Evolutionary conservation across 1,139 yeast genomes (phyloP).

Genomic region (Entelexis paramagnoliae): DNA sequence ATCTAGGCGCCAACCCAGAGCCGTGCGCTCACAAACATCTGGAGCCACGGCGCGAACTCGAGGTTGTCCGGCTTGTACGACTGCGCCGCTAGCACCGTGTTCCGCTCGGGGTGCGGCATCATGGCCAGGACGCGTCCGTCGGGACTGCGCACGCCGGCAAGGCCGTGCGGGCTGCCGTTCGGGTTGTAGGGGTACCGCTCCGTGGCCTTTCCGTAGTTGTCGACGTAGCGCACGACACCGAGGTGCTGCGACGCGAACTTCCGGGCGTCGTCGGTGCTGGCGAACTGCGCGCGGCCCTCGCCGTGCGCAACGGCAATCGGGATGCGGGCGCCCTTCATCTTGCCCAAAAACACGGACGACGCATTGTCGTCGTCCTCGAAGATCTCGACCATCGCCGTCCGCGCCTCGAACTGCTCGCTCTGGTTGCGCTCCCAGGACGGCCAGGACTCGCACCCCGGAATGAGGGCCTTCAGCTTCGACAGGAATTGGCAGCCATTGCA

Average conservation of each 20-base stretch:
- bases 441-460: slow-evolving; percentile 96
- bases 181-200: slow-evolving; percentile 88
- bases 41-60: slow-evolving; percentile 78
- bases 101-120: slow-evolving; percentile 99
- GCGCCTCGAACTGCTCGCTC: slow-evolving; percentile 94
- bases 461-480: slow-evolving; percentile 73
- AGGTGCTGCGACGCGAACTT: slow-evolving; percentile 41
- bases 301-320: slow-evolving; percentile 99
- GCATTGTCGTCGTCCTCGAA: slow-evolving; percentile 36
- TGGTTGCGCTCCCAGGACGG: slow-evolving; percentile 87
- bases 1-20: slow-evolving; percentile 57
- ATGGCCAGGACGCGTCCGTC: slow-evolving; percentile 93
- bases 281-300: slow-evolving; percentile 85
- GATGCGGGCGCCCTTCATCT: slow-evolving; percentile 78
- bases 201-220: slow-evolving; percentile 79
- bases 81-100: slow-evolving; percentile 73
- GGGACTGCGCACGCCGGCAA: slow-evolving; percentile 81
- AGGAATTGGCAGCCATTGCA: slow-evolving; percentile 98
- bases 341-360: slow-evolving; percentile 62
- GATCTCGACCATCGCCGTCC: slow-evolving; percentile 83
- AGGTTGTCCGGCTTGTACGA: slow-evolving; percentile 71
- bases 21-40: slow-evolving; percentile 86
- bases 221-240: slow-evolving; percentile 67
- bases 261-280: slow-evolving; percentile 37
- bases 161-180: slow-evolving; percentile 89